phyloP scores from a whole-genome alignment of 345 rosid species.

The Capsella bursapastoris region DNA sequence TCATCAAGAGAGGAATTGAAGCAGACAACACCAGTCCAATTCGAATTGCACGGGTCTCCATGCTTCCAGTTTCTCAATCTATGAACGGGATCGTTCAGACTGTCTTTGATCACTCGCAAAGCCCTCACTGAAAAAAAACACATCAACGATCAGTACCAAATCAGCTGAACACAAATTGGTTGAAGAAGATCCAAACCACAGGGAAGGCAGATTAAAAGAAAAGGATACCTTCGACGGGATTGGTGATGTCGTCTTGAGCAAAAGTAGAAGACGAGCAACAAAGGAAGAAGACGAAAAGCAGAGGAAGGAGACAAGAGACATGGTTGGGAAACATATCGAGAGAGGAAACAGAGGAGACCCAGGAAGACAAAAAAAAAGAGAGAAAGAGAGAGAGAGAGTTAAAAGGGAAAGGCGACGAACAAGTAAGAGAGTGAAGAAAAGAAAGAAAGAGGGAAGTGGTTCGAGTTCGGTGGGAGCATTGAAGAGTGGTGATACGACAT shows the following conservation, averaged over 20 bases:
- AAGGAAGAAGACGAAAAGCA: slow-evolving; percentile 18
- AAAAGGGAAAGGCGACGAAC: slow-evolving; percentile 19
- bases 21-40: slow-evolving; percentile 94
- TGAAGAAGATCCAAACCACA: background rate
- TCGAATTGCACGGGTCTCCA: slow-evolving; percentile 85
- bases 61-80: slow-evolving; percentile 74
- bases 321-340: slow-evolving; percentile 36
- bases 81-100: slow-evolving; percentile 61
- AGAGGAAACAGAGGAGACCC: slow-evolving; percentile 22
- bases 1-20: slow-evolving; percentile 57
- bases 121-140: slow-evolving; percentile 57
- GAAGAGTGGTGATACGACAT: slow-evolving; percentile 20
- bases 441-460: slow-evolving; percentile 27
- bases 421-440: slow-evolving; percentile 15
- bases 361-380: background rate
- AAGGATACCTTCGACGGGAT: slow-evolving; percentile 69
- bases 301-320: slow-evolving; percentile 26
- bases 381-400: slow-evolving; percentile 23
- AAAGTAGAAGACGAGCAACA: slow-evolving; percentile 48
- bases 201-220: background rate
- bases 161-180: background rate
- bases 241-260: slow-evolving; percentile 59
- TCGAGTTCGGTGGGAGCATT: slow-evolving; percentile 38
- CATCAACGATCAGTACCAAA: slow-evolving; percentile 17
- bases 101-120: slow-evolving; percentile 56